These are phyloP conservation scores for Porcisia hertigi DNA, from an alignment of 208 protist genomes.

Conservation along the genomic window DNA sequence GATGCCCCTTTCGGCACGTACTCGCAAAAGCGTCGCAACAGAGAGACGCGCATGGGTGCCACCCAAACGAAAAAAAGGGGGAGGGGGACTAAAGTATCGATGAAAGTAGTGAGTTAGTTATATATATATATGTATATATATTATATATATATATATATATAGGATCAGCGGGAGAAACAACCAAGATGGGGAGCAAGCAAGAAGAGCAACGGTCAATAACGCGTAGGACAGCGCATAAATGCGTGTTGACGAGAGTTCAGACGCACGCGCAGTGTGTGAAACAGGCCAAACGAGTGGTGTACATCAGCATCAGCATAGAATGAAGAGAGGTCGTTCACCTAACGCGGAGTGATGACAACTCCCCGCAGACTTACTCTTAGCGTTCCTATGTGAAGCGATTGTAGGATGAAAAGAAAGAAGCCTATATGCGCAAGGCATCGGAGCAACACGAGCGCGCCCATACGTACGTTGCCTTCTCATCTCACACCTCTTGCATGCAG, in stretches of 20 bases:
- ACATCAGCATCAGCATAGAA: not conserved
- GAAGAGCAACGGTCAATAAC: not conserved
- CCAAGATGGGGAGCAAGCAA: not conserved
- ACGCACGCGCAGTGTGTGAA: not conserved
- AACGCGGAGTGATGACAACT: not conserved
- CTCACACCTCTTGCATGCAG: too few species aligned
- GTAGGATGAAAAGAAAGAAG: not conserved
- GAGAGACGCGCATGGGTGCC: constrained; percentile 39
- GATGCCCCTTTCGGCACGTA: constrained; percentile 69
- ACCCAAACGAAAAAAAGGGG: too few species aligned
- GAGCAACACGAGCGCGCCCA: not conserved
- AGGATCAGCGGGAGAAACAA: not conserved
- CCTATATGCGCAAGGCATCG: not conserved
- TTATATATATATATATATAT: not conserved
- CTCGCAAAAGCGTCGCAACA: constrained; percentile 41
- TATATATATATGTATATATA: not conserved
- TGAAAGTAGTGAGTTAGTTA: too few species aligned
- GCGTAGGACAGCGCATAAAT: not conserved
- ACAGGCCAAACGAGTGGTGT: not conserved
- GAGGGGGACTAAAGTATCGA: too few species aligned
- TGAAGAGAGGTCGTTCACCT: not conserved
- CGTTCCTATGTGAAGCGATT: not conserved
- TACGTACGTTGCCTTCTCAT: not conserved
- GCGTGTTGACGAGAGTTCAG: not conserved
- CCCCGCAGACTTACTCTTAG: not conserved